Evolutionary conservation across 148 eudicot species (phyloP).

Genomic region (Chenopodium album): DNA sequence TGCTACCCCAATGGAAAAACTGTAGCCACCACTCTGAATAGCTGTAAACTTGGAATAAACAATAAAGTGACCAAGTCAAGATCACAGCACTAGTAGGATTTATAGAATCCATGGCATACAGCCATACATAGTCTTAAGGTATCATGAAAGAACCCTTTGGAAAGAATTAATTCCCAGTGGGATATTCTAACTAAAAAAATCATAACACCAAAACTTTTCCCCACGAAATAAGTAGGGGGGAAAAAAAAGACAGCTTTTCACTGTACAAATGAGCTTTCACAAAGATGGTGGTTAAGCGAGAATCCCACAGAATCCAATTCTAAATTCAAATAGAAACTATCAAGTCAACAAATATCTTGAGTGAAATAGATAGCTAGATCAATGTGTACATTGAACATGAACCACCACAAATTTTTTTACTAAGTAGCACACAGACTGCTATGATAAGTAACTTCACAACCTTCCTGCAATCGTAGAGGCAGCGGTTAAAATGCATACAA

Average conservation of each 20-base stretch:
- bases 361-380: neutral
- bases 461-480: neutral
- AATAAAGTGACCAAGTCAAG: too few relatives aligned
- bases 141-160: neutral
- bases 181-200: neutral
- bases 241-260: too few relatives aligned
- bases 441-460: neutral
- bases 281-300: neutral
- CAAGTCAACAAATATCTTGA: neutral
- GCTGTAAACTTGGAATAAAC: neutral
- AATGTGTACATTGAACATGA: neutral
- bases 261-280: neutral
- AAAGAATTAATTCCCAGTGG: neutral
- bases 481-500: neutral
- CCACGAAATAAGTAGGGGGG: too few relatives aligned
- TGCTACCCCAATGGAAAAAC: neutral
- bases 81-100: neutral
- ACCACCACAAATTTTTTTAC: neutral
- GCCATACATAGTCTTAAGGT: neutral
- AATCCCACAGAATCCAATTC: neutral
- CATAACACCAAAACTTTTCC: neutral
- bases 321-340: neutral
- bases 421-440: neutral
- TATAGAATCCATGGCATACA: neutral
- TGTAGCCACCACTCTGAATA: neutral